Evolutionary conservation across 1,139 yeast species (phyloP).

Genomic region (Kodamaea suecica): DNA sequence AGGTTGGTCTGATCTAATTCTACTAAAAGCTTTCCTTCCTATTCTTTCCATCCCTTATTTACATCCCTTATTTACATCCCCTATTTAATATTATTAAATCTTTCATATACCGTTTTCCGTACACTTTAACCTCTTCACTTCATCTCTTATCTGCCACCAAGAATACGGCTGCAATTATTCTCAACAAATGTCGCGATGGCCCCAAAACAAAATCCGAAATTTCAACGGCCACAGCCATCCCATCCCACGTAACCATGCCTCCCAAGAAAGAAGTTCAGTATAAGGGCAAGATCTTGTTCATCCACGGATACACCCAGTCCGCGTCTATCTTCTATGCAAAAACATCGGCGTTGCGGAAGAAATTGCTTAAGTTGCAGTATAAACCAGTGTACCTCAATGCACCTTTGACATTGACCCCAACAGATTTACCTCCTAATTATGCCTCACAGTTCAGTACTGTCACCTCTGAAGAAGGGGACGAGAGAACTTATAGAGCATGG

Average conservation of each 20-base stretch:
- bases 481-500: constrained; percentile 38
- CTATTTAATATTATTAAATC: too few relatives aligned
- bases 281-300: constrained; percentile 31
- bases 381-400: constrained; percentile 78
- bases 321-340: constrained; percentile 46
- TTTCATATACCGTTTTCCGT: too few relatives aligned
- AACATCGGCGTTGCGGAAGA: constrained; percentile 44
- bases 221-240: too few relatives aligned
- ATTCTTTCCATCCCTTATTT: too few relatives aligned
- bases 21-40: too few relatives aligned
- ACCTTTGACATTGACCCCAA: constrained; percentile 59
- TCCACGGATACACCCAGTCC: constrained; percentile 46
- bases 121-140: too few relatives aligned
- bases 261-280: constrained; percentile 1
- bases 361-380: constrained; percentile 28
- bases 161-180: too few relatives aligned
- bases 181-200: too few relatives aligned
- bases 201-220: background rate
- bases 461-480: constrained; percentile 18
- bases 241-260: too few relatives aligned
- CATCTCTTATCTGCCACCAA: too few relatives aligned
- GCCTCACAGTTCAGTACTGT: constrained; percentile 36
- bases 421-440: constrained; percentile 62
- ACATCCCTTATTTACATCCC: too few relatives aligned
- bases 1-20: too few relatives aligned